These are phyloP conservation scores for Cytospora piceicola DNA, from an alignment of 2,329 filamentous ascomycete species.

Conservation along the genomic window DNA sequence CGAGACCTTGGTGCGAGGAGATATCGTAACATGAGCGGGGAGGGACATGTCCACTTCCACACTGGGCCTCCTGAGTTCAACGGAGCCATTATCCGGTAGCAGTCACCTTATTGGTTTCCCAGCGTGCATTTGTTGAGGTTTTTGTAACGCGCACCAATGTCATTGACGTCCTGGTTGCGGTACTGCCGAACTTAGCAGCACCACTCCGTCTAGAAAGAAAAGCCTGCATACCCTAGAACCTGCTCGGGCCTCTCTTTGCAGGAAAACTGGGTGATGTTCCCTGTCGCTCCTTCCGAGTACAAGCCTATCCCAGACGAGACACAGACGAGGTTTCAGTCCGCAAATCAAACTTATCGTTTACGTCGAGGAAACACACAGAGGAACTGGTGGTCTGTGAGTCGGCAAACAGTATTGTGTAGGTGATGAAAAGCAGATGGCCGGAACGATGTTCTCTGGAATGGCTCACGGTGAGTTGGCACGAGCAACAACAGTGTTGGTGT, in stretches of 20 bases:
- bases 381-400: not conserved
- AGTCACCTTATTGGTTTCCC: not conserved
- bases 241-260: not conserved
- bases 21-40: not conserved
- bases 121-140: not conserved
- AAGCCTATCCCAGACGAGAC: not conserved
- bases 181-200: not conserved
- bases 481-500: not conserved
- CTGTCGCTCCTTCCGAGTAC: not conserved
- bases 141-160: not conserved
- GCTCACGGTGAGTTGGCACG: not conserved
- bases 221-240: not conserved
- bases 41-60: not conserved
- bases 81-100: not conserved
- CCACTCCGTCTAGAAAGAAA: not conserved
- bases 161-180: not conserved
- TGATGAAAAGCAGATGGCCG: not conserved
- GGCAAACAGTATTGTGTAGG: not conserved
- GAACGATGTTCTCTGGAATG: not conserved
- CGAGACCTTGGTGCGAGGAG: not conserved
- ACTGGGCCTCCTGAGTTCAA: not conserved
- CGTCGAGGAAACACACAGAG: not conserved
- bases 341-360: not conserved
- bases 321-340: not conserved
- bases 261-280: not conserved